Evolutionary conservation across 23 red algal genomes (phyloP).

Genomic region (Agarophyton chilense): DNA sequence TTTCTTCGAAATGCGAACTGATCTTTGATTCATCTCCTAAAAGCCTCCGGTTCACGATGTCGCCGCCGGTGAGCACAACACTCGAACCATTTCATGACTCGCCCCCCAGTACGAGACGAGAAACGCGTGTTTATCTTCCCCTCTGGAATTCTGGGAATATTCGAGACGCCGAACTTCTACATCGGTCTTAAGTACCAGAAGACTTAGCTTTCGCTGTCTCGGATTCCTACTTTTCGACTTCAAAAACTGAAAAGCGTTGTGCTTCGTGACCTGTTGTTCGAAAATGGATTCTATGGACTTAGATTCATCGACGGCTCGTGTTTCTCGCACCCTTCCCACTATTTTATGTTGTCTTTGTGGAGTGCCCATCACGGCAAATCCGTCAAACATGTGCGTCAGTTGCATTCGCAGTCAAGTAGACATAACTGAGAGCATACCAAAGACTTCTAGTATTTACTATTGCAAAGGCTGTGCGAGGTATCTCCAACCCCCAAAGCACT

Average conservation of each 20-base stretch:
- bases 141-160: no score
- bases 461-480: slow-evolving; percentile 93
- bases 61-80: no score
- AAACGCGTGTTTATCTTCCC: no score
- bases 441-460: slow-evolving; percentile 83
- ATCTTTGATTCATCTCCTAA: no score
- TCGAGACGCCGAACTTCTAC: no score
- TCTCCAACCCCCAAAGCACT: slow-evolving; percentile 81
- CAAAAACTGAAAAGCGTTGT: not conserved
- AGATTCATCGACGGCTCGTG: not conserved
- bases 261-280: not conserved
- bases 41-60: no score
- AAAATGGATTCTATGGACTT: slow-evolving; percentile 65
- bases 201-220: no score
- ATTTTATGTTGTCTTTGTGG: slow-evolving; percentile 96
- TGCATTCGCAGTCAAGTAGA: slow-evolving; percentile 89
- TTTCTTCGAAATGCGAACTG: no score
- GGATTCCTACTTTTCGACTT: no score
- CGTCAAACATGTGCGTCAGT: slow-evolving; percentile 90
- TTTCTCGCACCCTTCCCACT: slow-evolving; percentile 28
- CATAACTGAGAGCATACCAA: slow-evolving; percentile 94
- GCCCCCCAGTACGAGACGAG: no score
- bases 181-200: no score
- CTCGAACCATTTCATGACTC: no score
- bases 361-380: slow-evolving; percentile 82